Percentiles rank a stretch among this genome's conserved stretches.
These are phyloP conservation scores for Rubia yunnanensis DNA, from an alignment of 257 asterid species.

Conservation along the genomic window DNA sequence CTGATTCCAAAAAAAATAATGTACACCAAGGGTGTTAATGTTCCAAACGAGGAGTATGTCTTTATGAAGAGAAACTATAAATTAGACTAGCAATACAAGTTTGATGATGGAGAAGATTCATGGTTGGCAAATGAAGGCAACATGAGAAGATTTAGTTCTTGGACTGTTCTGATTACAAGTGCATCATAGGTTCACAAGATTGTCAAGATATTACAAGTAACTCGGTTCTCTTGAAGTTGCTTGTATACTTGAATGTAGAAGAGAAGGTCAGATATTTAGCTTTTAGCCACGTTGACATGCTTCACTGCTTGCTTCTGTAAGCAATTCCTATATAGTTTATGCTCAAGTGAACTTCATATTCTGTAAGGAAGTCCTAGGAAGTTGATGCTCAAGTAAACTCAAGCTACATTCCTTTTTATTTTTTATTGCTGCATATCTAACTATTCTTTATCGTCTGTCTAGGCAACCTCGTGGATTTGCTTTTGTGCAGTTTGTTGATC, in stretches of 20 bases:
- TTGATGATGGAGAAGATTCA: conserved; percentile 19
- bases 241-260: conserved; percentile 20
- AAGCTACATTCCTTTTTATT: background rate
- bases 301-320: conserved; percentile 6
- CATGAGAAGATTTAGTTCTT: conserved; percentile 18
- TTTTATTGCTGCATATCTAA: background rate
- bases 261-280: conserved; percentile 25
- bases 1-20: conserved; percentile 15
- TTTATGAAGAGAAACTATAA: conserved; percentile 22
- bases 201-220: conserved; percentile 22
- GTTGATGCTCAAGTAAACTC: background rate
- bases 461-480: conserved; percentile 33
- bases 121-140: conserved; percentile 20
- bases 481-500: conserved; percentile 28
- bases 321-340: conserved; percentile 14
- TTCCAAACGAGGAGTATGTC: conserved; percentile 19
- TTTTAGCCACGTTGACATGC: conserved; percentile 14
- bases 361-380: background rate
- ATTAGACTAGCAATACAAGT: conserved; percentile 15
- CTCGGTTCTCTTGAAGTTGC: conserved; percentile 24
- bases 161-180: conserved; percentile 22
- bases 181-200: conserved; percentile 20
- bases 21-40: conserved; percentile 25
- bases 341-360: background rate
- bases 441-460: background rate